Evolutionary conservation across 225 moss, liverwort and hornwort genomes (phyloP), one percentile per base, ranked within the genome.

Genomic region (Pseudoscleropodium purum): DNA sequence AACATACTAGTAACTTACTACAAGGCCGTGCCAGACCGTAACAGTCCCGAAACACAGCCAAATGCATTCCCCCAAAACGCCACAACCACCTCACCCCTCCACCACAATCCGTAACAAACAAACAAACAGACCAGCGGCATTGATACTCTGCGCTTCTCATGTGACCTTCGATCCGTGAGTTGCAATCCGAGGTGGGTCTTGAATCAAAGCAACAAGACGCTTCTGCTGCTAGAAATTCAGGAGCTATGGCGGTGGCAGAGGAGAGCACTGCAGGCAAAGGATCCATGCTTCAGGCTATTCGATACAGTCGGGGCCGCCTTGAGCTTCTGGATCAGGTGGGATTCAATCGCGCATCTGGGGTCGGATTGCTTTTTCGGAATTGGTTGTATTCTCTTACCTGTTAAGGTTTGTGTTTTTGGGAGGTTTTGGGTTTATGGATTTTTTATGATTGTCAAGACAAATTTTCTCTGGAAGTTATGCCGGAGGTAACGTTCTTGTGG

Each of bases 311-410:
- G 27, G 95, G 96, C 41, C 89, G 68, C 39, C 92, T 96, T 15
- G 62, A 94, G 93, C 94, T 98, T 57, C 91, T 98, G 70, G 98
- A 98, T 77, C 97, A 98, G 93, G 96, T 92, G 37, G n/a, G 73
- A 49, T 77, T 75, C 27, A 68, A 86, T 81, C 81, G 49, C 17
- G 57, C 2, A 23, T 39, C 9, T 68, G 84, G 52, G 84, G 2
- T 84, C n/a, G 15, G 7, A 26, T 61, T 83, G 3, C 9, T 43
- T 21, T 33, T 56, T 23, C 24, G 49, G 49, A 16, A 45, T 26
- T 5, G 26, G 20, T 61, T 60, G 69, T 10, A 29, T 85, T 36
- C 26, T 29, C 39, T 34, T 81, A 26, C 47, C 18, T n/a, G 43
- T 21, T 29, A 10, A 12, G 75, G 45, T 69, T 67, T 81, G 27